Evolutionary conservation across 2,329 filamentous ascomycete species (phyloP).

Genomic region (Myriangium duriaei): DNA sequence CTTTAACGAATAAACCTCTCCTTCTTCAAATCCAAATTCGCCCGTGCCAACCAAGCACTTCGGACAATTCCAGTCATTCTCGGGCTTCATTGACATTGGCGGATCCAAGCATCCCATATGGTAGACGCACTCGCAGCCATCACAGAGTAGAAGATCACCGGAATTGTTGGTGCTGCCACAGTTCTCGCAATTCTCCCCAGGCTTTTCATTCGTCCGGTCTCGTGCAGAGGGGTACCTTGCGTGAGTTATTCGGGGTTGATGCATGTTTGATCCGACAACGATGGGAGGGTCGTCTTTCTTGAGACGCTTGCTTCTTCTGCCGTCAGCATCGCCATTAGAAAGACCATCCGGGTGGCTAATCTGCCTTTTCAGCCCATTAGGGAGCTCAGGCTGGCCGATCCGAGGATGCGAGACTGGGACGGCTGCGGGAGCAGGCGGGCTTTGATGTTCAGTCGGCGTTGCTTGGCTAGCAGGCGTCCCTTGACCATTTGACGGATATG

Average conservation of each 20-base stretch:
- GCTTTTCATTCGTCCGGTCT: slow-evolving; percentile 44
- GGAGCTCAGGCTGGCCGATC: slow-evolving; percentile 27
- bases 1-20: slow-evolving; percentile 84
- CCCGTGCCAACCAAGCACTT: slow-evolving; percentile 91
- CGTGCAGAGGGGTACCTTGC: slow-evolving; percentile 48
- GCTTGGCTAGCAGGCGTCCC: slow-evolving; percentile 40
- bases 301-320: slow-evolving; percentile 76
- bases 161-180: slow-evolving; percentile 70
- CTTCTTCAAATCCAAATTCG: slow-evolving; percentile 95
- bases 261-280: slow-evolving; percentile 94
- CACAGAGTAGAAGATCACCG: slow-evolving; percentile 63
- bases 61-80: slow-evolving; percentile 90
- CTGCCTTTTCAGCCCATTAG: slow-evolving; percentile 55
- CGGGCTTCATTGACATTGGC: slow-evolving; percentile 61
- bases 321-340: slow-evolving; percentile 43
- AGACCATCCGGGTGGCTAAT: slow-evolving; percentile 44
- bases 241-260: slow-evolving; percentile 71
- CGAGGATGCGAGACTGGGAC: slow-evolving; percentile 55
- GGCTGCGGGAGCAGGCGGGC: slow-evolving; percentile 50
- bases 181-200: slow-evolving; percentile 62
- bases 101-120: slow-evolving; percentile 85
- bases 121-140: slow-evolving; percentile 81
- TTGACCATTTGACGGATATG: slow-evolving; percentile 27
- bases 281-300: slow-evolving; percentile 70
- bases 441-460: slow-evolving; percentile 45